phyloP scores from a whole-genome alignment of 1,284 basidiomycete species.

The Inonotus obliquus region DNA sequence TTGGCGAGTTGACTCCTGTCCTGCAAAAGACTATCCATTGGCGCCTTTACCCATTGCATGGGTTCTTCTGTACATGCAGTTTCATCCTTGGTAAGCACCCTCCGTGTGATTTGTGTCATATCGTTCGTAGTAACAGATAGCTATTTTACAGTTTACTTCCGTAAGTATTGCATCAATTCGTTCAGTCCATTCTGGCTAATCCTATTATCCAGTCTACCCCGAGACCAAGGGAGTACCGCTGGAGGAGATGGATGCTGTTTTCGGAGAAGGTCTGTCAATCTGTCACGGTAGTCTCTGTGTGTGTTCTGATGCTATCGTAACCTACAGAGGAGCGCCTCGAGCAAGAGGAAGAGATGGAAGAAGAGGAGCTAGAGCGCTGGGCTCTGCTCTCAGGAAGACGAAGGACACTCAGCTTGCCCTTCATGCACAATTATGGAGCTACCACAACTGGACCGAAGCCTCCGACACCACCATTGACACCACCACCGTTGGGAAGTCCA shows the following conservation, averaged over 20 bases:
- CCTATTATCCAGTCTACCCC: conserved; percentile 58
- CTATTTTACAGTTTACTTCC: conserved; percentile 57
- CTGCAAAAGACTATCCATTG: conserved; percentile 89
- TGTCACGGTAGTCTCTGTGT: neutral
- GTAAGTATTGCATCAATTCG: conserved; percentile 38
- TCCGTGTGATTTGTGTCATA: conserved; percentile 10
- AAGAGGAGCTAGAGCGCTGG: conserved; percentile 22
- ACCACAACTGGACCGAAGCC: neutral
- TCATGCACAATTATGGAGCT: conserved; percentile 8
- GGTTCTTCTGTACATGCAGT: conserved; percentile 87
- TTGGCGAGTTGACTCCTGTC: conserved; percentile 86
- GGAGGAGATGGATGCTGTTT: conserved; percentile 81
- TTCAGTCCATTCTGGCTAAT: conserved; percentile 15
- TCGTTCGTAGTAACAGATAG: conserved; percentile 20
- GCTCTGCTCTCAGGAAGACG: conserved; percentile 2
- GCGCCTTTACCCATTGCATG: conserved; percentile 95
- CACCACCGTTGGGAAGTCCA: neutral
- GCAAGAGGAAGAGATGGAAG: conserved; percentile 40
- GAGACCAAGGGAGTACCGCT: conserved; percentile 77
- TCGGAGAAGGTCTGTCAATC: conserved; percentile 63
- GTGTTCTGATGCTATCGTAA: conserved; percentile 30
- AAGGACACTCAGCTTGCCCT: conserved; percentile 5
- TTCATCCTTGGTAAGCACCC: conserved; percentile 66
- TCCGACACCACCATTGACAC: neutral
- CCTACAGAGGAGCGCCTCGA: conserved; percentile 61